Conservation (phyloP, 176 grass and related monocot genomes). For the Typha latifolia region DNA sequence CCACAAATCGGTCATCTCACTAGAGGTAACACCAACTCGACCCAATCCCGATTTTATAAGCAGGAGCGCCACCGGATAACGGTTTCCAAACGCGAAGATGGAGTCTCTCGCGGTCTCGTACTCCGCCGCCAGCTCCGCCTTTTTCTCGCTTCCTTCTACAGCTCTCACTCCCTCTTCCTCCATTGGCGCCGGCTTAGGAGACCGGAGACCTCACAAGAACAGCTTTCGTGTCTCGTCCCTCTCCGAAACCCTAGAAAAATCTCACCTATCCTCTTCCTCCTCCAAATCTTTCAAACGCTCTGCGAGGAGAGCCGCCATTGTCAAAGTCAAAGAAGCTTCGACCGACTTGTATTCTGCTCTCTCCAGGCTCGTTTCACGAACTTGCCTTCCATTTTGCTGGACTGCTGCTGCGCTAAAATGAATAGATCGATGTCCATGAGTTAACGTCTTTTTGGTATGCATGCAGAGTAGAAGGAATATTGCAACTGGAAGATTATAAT, state of each 20-base stretch:
- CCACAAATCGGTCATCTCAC: background rate
- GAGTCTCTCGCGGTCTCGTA: background rate
- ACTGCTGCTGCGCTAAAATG: background rate
- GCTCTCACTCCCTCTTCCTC: slow-evolving; percentile 23
- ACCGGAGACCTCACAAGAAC: slow-evolving; percentile 1
- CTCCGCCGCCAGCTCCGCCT: background rate
- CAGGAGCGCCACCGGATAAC: background rate
- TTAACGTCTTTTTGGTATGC: background rate
- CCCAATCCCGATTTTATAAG: background rate
- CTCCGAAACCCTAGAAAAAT: slow-evolving; percentile 26
- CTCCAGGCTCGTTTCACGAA: slow-evolving; percentile 32
- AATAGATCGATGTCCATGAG: background rate
- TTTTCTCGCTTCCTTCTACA: slow-evolving; percentile 20
- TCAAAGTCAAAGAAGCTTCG: slow-evolving; percentile 36
- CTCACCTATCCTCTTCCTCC: slow-evolving; percentile 11
- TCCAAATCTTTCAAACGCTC: slow-evolving; percentile 27
- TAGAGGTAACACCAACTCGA: background rate
- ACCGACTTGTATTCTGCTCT: slow-evolving; percentile 42
- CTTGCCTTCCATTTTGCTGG: background rate
- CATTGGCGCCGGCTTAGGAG: slow-evolving; percentile 1
- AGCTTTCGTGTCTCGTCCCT: background rate
- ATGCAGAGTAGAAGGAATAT: slow-evolving; percentile 46
- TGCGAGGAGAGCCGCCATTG: slow-evolving; percentile 51
- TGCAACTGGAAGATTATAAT: slow-evolving; percentile 77
- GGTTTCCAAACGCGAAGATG: background rate